These are phyloP conservation scores for Saturnispora bothae DNA, from an alignment of 805 yeast genomes.

Conservation along the genomic window DNA sequence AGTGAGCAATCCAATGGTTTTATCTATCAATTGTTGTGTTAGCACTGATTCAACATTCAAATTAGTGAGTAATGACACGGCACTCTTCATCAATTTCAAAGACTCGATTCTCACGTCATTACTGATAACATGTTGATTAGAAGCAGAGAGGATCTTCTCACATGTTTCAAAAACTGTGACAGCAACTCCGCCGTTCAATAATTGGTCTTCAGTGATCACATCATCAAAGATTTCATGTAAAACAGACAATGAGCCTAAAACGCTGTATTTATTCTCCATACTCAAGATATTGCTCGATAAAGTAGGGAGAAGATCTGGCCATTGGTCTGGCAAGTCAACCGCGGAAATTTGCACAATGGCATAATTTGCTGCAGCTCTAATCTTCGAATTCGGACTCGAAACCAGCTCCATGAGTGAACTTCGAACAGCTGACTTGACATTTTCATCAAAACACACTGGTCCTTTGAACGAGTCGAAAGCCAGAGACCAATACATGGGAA, in stretches of 20 bases:
- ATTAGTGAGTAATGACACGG: conserved; percentile 42
- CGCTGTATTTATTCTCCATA: conserved; percentile 26
- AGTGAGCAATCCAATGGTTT: conserved; percentile 29
- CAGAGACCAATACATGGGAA: conserved; percentile 72
- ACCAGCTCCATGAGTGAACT: conserved; percentile 38
- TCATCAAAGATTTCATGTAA: conserved; percentile 78
- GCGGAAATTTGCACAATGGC: conserved; percentile 77
- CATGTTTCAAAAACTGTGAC: conserved; percentile 41
- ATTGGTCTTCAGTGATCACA: conserved; percentile 74
- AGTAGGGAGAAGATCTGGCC: conserved; percentile 61
- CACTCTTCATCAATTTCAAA: conserved; percentile 40
- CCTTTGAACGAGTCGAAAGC: conserved; percentile 71
- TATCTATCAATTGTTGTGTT: conserved; percentile 29
- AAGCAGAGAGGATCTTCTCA: conserved; percentile 29
- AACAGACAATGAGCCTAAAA: conserved; percentile 48
- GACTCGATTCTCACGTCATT: conserved; percentile 37
- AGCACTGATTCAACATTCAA: conserved; percentile 17
- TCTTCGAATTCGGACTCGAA: conserved; percentile 40
- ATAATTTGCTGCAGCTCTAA: conserved; percentile 59
- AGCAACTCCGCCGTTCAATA: conserved; percentile 68
- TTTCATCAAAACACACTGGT: conserved; percentile 37
- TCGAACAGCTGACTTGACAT: conserved; percentile 43
- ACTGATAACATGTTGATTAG: conserved; percentile 14
- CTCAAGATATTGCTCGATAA: conserved; percentile 30
- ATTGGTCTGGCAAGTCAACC: conserved; percentile 89